Conservation (phyloP, 1,284 basidiomycete species). For the Apiotrichum gamsii region DNA sequence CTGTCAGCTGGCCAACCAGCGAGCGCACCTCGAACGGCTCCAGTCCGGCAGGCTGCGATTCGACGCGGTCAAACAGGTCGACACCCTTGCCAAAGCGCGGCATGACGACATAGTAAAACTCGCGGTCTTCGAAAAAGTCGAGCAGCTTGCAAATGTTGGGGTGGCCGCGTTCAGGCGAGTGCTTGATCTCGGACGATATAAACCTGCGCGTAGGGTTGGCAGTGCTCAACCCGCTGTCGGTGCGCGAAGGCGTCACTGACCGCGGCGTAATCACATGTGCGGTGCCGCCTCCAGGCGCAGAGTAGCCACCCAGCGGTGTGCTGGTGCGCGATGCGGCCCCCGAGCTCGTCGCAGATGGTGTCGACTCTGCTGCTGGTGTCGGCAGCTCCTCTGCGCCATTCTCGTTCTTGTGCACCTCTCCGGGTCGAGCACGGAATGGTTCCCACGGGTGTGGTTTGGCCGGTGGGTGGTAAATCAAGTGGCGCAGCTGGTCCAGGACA, state of each 20-base stretch:
- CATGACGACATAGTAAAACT: conserved; percentile 80
- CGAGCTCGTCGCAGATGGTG: neutral
- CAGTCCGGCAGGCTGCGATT: conserved; percentile 78
- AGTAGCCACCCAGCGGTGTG: conserved; percentile 3
- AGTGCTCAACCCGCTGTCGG: conserved; percentile 8
- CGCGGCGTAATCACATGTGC: neutral
- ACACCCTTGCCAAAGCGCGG: conserved; percentile 52
- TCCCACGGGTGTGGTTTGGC: conserved; percentile 68
- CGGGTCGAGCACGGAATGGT: conserved; percentile 46
- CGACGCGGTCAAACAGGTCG: conserved; percentile 94
- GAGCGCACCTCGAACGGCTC: conserved; percentile 67
- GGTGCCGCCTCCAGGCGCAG: neutral
- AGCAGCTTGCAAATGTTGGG: conserved; percentile 71
- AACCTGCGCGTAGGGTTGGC: conserved; percentile 31
- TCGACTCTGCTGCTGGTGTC: too few species aligned
- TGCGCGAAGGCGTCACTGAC: conserved; percentile 18
- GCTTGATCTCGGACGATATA: conserved; percentile 35
- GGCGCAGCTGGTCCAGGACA: conserved; percentile 76
- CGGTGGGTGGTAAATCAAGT: conserved; percentile 68
- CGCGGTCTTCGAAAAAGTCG: conserved; percentile 95
- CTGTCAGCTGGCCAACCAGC: conserved; percentile 89
- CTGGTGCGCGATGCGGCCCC: conserved; percentile 4
- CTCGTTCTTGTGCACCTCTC: neutral
- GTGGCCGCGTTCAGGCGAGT: conserved; percentile 39
- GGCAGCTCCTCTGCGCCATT: neutral